These are phyloP conservation scores for Hypericum androsaemum DNA, from an alignment of 345 rosid genomes.

Conservation along the genomic window DNA sequence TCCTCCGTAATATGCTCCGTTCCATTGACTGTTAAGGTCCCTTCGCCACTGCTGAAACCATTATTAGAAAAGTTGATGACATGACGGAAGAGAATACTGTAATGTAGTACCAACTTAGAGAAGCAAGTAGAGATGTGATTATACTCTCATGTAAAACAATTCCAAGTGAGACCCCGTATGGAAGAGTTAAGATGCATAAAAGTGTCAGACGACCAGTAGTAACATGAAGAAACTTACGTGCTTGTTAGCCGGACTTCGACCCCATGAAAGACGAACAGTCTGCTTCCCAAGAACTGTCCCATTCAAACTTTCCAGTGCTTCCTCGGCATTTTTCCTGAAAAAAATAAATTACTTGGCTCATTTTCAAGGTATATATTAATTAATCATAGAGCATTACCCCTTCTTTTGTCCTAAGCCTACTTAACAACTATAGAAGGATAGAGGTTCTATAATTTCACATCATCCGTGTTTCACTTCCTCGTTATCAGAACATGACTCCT, in stretches of 20 bases:
- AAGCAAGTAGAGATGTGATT: neutral
- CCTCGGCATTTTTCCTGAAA: constrained; percentile 80
- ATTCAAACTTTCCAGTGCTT: constrained; percentile 61
- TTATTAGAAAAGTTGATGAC: neutral
- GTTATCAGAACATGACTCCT: no score
- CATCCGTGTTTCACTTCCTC: no score
- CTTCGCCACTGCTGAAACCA: constrained; percentile 58
- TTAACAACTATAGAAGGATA: neutral
- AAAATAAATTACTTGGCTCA: neutral
- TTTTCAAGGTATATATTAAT: no score
- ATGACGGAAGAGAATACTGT: neutral
- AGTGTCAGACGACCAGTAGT: neutral
- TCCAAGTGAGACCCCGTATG: neutral
- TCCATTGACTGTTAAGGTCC: constrained; percentile 59
- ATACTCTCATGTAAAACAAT: no score
- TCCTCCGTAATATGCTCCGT: constrained; percentile 57
- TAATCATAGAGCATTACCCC: no score
- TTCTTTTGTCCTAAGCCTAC: neutral
- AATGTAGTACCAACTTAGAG: neutral
- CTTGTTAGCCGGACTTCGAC: constrained; percentile 74
- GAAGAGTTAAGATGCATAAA: neutral
- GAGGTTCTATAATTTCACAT: neutral
- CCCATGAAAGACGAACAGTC: constrained; percentile 95
- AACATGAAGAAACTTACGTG: constrained; percentile 38
- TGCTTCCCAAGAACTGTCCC: constrained; percentile 81